phyloP scores from a whole-genome alignment of 495 filamentous ascomycete genomes.

The Aspergillus carlsbadensis region DNA sequence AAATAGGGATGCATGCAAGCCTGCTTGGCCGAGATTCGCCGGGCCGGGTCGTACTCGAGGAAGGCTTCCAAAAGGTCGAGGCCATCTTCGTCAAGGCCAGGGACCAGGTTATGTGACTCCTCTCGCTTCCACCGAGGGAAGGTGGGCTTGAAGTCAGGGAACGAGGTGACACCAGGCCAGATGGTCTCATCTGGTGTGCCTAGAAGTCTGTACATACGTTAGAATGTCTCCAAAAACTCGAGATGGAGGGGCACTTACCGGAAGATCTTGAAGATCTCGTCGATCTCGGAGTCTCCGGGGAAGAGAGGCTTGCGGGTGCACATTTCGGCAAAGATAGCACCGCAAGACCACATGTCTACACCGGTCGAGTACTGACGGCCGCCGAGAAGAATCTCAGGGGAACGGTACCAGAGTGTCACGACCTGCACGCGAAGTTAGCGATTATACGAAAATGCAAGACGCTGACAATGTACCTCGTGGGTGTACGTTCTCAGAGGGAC shows the following conservation, averaged over 20 bases:
- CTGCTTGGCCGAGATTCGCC: constrained; percentile 93
- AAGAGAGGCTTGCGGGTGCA: constrained; percentile 97
- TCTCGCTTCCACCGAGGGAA: constrained; percentile 96
- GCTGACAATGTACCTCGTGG: constrained; percentile 66
- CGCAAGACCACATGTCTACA: constrained; percentile 99
- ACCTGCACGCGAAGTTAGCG: constrained; percentile 51
- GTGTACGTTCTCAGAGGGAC: constrained; percentile 96
- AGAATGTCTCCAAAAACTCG: neutral
- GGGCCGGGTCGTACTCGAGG: constrained; percentile 92
- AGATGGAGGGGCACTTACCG: constrained; percentile 51
- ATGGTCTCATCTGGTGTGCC: constrained; percentile 85
- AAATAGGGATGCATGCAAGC: constrained; percentile 93
- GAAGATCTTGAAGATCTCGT: constrained; percentile 99
- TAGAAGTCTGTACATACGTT: constrained; percentile 58
- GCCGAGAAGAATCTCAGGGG: constrained; percentile 96
- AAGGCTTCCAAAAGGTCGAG: constrained; percentile 86
- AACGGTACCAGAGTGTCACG: constrained; percentile 96
- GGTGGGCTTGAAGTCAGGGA: constrained; percentile 94
- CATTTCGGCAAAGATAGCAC: constrained; percentile 99
- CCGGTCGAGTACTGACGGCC: constrained; percentile 97
- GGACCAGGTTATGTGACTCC: constrained; percentile 53
- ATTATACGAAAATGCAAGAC: neutral
- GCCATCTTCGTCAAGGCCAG: constrained; percentile 69
- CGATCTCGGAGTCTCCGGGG: constrained; percentile 97
- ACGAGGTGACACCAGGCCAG: constrained; percentile 96